Percentiles rank a stretch among this genome's conserved stretches.
These are phyloP conservation scores for Eremothecium coryli DNA, from an alignment of 1,139 yeast genomes.

Conservation along the genomic window DNA sequence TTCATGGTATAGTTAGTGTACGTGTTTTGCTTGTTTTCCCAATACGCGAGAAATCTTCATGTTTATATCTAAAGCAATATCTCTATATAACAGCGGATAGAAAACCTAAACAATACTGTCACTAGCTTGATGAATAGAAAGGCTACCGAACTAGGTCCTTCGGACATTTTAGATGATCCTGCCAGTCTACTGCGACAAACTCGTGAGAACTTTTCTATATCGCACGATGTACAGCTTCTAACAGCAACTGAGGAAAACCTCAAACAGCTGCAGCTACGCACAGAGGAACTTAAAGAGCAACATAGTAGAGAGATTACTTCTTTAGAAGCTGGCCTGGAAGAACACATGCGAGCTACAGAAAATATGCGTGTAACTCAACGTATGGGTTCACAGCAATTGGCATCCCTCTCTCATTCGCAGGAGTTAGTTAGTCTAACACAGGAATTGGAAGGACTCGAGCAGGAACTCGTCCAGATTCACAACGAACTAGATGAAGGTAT, in stretches of 20 bases:
- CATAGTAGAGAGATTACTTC: not conserved
- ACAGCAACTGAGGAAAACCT: slow-evolving; percentile 14
- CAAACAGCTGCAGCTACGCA: not conserved
- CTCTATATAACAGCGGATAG: too few relatives aligned
- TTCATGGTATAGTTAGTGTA: slow-evolving; percentile 12
- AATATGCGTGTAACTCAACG: not conserved
- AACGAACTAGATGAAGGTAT: slow-evolving; percentile 17
- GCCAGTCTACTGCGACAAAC: slow-evolving; percentile 18
- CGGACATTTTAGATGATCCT: slow-evolving; percentile 16
- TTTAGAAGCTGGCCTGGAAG: not conserved
- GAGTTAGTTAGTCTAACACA: slow-evolving; percentile 13
- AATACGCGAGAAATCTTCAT: not conserved
- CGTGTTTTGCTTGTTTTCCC: too few relatives aligned
- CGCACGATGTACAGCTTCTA: slow-evolving; percentile 17
- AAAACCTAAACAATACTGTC: too few relatives aligned
- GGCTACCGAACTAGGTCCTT: too few relatives aligned
- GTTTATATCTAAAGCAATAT: not conserved
- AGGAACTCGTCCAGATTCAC: slow-evolving; percentile 12
- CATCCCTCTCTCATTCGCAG: slow-evolving; percentile 4
- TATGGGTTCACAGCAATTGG: not conserved
- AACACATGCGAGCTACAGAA: slow-evolving; percentile 1
- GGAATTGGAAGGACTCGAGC: slow-evolving; percentile 22
- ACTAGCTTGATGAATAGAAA: too few relatives aligned
- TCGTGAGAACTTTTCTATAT: slow-evolving; percentile 21
- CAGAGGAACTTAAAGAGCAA: slow-evolving; percentile 1